Base-by-base conservation (phyloP, 192 early-diverging fungal species). In the Lobulomyces angularis region DNA sequence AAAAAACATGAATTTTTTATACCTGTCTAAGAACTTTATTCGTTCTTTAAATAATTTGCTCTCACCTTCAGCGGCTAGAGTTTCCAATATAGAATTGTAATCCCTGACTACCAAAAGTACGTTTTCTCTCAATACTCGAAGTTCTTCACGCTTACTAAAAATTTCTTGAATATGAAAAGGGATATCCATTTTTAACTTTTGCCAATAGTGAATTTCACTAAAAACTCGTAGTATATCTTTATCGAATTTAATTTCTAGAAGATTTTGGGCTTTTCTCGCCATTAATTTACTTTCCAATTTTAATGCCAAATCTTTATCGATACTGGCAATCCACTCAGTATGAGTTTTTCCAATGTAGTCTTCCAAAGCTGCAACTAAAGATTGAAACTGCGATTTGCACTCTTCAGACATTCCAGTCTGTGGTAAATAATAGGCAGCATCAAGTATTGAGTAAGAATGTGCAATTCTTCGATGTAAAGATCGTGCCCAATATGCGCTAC, bases 131-230 rank as follows among this genome's bases (percentile, higher is more conserved):
- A 78, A 38, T 18, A 71, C 53, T 8, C 74, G 50, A 3, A 78
- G 52, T 45, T 78, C 74, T 42, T 78, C 74, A 19, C 53, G 44
- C 51, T 78, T 78, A 48, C 59, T 61, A 41, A 61, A 71, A 7
- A 74, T 47, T 46, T 78, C 74, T 37, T 78, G 74, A 3, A 78
- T 59, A 39, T 70, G 59, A 33, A 77, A 78, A 1, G 74, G 74
- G 27, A 70, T 51, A 43, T 78, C 74, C 37, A 40, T 55, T 48
- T 78, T 78, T 3, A 77, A 58, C 36, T 77, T 77, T 32, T 74
- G 69, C 58, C 61, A 78, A 35, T 67, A 72, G 12, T 48, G 51
- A 26, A 78, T 67, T 41, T 78, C 74, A 3, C 59, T 47, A 54
- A 78, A 77, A 1, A 77, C 26, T 2, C 64, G 53, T 11, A 78